Conservation (phyloP, 2,329 filamentous ascomycete genomes). For the Trichophaea hybrida region DNA sequence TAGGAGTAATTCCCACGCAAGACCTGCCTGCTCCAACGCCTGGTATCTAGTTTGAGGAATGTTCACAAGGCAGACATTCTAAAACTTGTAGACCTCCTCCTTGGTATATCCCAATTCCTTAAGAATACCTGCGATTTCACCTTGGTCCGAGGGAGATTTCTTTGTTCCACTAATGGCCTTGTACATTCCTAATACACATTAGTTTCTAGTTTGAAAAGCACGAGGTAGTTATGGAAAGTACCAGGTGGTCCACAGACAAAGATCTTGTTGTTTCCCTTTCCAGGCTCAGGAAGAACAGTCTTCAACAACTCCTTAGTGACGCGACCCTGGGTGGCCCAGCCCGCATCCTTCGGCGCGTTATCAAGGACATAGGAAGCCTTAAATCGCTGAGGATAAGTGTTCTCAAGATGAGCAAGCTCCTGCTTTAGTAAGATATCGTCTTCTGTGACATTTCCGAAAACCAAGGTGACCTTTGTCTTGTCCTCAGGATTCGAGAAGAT, state of each 20-base stretch:
- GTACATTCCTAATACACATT: conserved; percentile 76
- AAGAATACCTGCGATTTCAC: conserved; percentile 67
- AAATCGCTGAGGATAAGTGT: conserved; percentile 86
- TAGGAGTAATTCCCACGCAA: background rate
- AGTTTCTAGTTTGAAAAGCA: background rate
- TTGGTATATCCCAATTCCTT: conserved; percentile 71
- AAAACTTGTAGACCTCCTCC: conserved; percentile 97
- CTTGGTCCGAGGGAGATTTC: conserved; percentile 86
- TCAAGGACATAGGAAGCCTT: conserved; percentile 87
- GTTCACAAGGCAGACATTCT: conserved; percentile 29
- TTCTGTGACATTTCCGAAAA: conserved; percentile 82
- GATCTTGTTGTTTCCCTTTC: conserved; percentile 82
- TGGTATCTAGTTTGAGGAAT: background rate
- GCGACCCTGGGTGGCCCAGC: conserved; percentile 48
- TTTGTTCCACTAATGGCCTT: conserved; percentile 65
- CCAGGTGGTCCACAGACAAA: conserved; percentile 56
- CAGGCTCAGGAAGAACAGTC: conserved; percentile 85
- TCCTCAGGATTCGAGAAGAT: conserved; percentile 96
- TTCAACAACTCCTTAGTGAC: conserved; percentile 87
- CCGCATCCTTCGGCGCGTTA: conserved; percentile 50
- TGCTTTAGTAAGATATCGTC: conserved; percentile 82
- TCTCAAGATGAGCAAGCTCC: conserved; percentile 76
- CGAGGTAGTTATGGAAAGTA: background rate
- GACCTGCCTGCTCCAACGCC: background rate
- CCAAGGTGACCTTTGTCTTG: conserved; percentile 91